Conservation (phyloP, 805 yeast genomes). For the Lachancea sp. region DNA sequence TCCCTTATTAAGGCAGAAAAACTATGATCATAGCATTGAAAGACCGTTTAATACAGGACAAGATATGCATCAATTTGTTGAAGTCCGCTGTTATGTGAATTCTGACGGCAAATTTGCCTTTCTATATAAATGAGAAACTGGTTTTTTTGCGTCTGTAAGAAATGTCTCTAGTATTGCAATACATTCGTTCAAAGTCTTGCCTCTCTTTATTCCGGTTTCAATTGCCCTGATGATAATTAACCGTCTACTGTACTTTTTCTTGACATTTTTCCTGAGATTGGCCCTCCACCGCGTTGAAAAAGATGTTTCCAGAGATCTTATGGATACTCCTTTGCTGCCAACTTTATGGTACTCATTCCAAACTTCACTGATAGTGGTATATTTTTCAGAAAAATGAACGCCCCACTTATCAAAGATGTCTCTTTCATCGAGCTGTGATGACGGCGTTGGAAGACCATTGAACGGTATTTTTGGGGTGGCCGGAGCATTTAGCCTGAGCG, state of each 20-base stretch:
- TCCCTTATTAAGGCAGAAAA: slow-evolving; percentile 29
- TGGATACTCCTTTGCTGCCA: slow-evolving; percentile 13
- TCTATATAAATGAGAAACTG: slow-evolving; percentile 12
- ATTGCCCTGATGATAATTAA: slow-evolving; percentile 12
- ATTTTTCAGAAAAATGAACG: slow-evolving; percentile 13
- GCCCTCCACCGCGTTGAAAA: slow-evolving; percentile 15
- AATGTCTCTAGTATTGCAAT: slow-evolving; percentile 8
- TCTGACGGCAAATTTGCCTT: slow-evolving; percentile 13
- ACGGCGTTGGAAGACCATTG: slow-evolving; percentile 2
- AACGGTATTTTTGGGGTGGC: slow-evolving; percentile 5
- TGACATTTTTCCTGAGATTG: slow-evolving; percentile 13
- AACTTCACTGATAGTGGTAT: slow-evolving; percentile 11
- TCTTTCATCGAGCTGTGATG: slow-evolving; percentile 9
- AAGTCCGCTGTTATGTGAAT: slow-evolving; percentile 2
- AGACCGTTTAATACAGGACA: neutral
- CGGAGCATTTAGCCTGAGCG: slow-evolving; percentile 6
- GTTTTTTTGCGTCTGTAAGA: slow-evolving; percentile 10
- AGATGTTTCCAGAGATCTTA: slow-evolving; percentile 10
- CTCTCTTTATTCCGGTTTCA: slow-evolving; percentile 10
- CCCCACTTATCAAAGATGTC: slow-evolving; percentile 15
- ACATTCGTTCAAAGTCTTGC: slow-evolving; percentile 9
- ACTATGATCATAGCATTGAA: slow-evolving; percentile 11
- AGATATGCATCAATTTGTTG: neutral
- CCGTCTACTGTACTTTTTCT: slow-evolving; percentile 16
- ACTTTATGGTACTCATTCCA: slow-evolving; percentile 15